phyloP scores from a whole-genome alignment of 2,329 filamentous ascomycete species.

The Malbranchea zuffiana region DNA sequence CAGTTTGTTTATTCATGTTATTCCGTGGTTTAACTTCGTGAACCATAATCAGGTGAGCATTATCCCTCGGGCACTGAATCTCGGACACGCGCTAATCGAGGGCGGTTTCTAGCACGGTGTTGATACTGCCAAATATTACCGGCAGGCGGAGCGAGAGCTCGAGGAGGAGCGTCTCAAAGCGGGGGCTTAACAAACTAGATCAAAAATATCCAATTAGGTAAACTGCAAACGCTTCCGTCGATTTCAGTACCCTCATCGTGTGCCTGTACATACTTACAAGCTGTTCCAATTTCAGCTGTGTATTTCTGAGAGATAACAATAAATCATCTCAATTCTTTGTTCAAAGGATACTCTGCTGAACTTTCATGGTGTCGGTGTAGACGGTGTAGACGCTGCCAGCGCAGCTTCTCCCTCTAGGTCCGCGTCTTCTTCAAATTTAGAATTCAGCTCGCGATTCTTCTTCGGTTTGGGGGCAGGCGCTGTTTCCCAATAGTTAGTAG shows the following conservation, averaged over 20 bases:
- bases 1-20: constrained; percentile 66
- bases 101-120: constrained; percentile 61
- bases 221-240: constrained; percentile 14
- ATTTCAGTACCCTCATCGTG: constrained; percentile 1
- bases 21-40: constrained; percentile 98
- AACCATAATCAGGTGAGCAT: constrained; percentile 62
- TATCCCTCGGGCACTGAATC: neutral
- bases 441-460: constrained; percentile 53
- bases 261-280: constrained; percentile 11
- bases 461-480: constrained; percentile 55
- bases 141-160: constrained; percentile 84
- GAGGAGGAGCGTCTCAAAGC: constrained; percentile 56
- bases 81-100: neutral
- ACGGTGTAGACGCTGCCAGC: neutral
- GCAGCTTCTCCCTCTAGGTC: neutral
- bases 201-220: constrained; percentile 11
- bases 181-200: constrained; percentile 12
- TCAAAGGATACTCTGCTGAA: neutral
- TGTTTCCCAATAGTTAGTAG: constrained; percentile 17
- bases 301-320: constrained; percentile 4
- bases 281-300: too few species aligned
- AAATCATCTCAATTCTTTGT: neutral
- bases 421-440: constrained; percentile 34
- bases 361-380: constrained; percentile 1
- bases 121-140: constrained; percentile 97